Evolutionary conservation across 306 rosid species (phyloP).

Genomic region (Acacia crassicarpa): DNA sequence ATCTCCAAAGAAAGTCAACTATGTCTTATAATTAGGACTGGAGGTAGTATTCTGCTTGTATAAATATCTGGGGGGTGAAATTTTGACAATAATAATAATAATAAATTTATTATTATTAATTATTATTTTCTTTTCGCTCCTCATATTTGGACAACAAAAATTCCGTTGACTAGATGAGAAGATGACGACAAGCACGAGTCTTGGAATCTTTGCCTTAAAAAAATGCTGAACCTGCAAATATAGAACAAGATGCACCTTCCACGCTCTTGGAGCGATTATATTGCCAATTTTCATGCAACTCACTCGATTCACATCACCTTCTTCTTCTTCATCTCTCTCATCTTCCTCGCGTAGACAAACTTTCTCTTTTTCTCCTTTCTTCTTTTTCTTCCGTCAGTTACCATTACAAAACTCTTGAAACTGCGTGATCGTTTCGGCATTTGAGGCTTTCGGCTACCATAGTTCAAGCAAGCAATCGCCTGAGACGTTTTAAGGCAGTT

Average conservation of each 20-base stretch:
- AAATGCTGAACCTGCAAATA: not conserved
- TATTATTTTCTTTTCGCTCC: too few relatives aligned
- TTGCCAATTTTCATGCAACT: slow-evolving; percentile 68
- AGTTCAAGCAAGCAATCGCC: not conserved
- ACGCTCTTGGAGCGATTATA: slow-evolving; percentile 55
- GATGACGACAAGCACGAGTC: not conserved
- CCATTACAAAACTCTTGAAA: not conserved
- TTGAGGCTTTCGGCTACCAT: not conserved
- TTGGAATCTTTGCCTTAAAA: not conserved
- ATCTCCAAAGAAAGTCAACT: too few relatives aligned
- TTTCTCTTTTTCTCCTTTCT: not conserved
- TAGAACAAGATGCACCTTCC: slow-evolving; percentile 10
- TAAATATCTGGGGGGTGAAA: not conserved
- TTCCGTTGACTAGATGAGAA: not conserved
- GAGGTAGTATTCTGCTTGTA: too few relatives aligned
- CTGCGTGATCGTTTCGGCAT: not conserved
- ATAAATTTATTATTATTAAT: too few relatives aligned
- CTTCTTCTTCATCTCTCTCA: not conserved
- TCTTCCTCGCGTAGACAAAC: not conserved
- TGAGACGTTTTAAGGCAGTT: not conserved
- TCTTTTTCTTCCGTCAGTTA: not conserved
- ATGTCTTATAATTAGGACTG: too few relatives aligned
- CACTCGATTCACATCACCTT: slow-evolving; percentile 16
- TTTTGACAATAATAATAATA: not conserved
- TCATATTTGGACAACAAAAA: not conserved